phyloP scores from a whole-genome alignment of 306 rosid species.

The Quercus alba region DNA sequence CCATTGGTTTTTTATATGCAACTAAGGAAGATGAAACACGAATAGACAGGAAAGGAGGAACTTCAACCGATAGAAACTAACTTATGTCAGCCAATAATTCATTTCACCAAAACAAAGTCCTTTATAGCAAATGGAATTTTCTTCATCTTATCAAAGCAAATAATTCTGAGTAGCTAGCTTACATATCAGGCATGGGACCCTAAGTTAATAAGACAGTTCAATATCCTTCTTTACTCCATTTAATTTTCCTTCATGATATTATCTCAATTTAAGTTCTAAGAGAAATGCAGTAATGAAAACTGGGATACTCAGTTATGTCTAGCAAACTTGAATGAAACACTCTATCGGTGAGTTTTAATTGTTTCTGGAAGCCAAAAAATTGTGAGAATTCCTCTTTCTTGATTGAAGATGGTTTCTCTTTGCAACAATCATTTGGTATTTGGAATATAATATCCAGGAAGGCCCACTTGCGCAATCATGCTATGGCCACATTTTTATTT shows the following conservation, averaged over 20 bases:
- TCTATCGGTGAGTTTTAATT: neutral
- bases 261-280: neutral
- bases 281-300: neutral
- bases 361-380: conserved; percentile 21
- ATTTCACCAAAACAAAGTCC: neutral
- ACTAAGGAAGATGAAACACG: neutral
- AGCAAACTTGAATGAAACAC: neutral
- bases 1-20: neutral
- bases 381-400: neutral
- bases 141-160: neutral
- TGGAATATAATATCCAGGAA: conserved; percentile 25
- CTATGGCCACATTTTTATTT: no score
- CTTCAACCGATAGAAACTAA: neutral
- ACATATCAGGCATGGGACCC: no score
- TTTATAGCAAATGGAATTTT: neutral
- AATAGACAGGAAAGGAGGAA: neutral
- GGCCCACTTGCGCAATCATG: neutral
- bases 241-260: neutral
- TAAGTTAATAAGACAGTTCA: neutral
- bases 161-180: neutral
- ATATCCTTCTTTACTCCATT: neutral
- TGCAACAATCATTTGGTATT: conserved; percentile 38
- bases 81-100: neutral
- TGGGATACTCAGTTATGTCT: neutral
- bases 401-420: conserved; percentile 28